Evolutionary conservation across 192 early-diverging fungal species (phyloP), one percentile per base, ranked within the genome.

Genomic region (Diversispora eburnea): DNA sequence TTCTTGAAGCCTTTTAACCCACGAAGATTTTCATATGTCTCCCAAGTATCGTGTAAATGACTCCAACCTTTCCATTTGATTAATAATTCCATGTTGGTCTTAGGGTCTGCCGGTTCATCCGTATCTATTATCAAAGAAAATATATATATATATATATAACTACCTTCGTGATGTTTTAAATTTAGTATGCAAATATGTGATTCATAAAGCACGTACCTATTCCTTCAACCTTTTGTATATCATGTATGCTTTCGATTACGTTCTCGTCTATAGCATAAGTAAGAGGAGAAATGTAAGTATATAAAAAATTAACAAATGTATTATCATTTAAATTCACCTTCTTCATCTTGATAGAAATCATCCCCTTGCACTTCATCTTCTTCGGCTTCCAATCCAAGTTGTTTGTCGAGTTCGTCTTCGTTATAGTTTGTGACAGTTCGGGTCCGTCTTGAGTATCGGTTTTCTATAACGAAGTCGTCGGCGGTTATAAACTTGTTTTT

Each of bases 21-120:
- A 15, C 80, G 76, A 42, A 98, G 85, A 42, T 87, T 79, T 10
- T 83, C 84, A 8, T 86, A 85, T 0, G 84, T 83, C 67, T 95
- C 89, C 96, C 96, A 99, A 0, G 95, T 94, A 54, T 96, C 90
- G 72, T 95, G 91, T 57, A 94, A 81, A 81, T 97, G 93, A 25
- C 94, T 92, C 81, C 86, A 89, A 7, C 91, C 88, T 80, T 91
- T 91, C 96, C 96, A 99, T 76, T 99, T 98, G 74, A 99, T 88
- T n/a, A 88, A 80, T 70, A 90, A 97, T 82, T 94, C 91, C 70
- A 89, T 80, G 66, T 90, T 90, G 25, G 62, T 78, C 59, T 83
- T 80, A 2, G 83, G 84, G 42, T 77, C 77, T 17, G 83, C 83
- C 3, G 77, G 61, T 19, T 81, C 77, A 59, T 83, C 70, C 22